Evolutionary conservation across 2,329 filamentous ascomycete genomes (phyloP), one percentile per base, ranked within the genome.

Genomic region (Aspergillus viridinutans): DNA sequence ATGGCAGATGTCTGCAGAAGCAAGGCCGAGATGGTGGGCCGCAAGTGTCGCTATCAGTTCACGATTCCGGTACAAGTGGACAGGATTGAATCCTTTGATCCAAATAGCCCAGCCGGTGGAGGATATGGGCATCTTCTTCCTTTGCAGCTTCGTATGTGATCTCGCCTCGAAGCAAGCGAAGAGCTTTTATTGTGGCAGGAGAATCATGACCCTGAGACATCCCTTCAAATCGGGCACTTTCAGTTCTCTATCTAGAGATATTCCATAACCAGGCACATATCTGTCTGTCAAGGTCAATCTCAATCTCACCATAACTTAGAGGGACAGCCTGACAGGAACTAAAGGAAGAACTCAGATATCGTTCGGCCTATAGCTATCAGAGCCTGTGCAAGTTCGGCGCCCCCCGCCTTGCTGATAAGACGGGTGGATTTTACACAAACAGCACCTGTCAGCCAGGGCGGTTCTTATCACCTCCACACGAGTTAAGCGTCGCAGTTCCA

Each of bases 21-120:
- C 5, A 17, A 60, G 49, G 45, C 49, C 55, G 35, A 72, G 61
- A 61, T 71, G 68, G 51, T 66, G 60, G n/a, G 66, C 60, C 10
- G 68, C 63, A 9, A 66, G 55, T 4, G 5, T 17, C 42, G 58
- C 50, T n/a, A 63, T 61, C 35, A 56, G 40, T 9, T 49, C 38
- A 3, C 53, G 55, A 47, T 54, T 59, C 1, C 47, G 28, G 32
- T 59, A 55, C 17, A 63, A 38, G 48, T 55, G 55, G 9, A 54
- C 48, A 50, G 47, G 52, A 62, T 40, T 49, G 50, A 26, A 32
- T 53, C 52, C 60, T 50, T 45, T 64, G 55, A 23, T 63, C 59
- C 26, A 47, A 40, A 50, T 67, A 68, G 5, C 48, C 47, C 25
- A 68, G 55, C 21, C 59, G 32, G 54, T 66, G 64, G 42, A 67